These are phyloP conservation scores for Saururus chinensis DNA, from an alignment of 164 flowering plant species.

Conservation along the genomic window DNA sequence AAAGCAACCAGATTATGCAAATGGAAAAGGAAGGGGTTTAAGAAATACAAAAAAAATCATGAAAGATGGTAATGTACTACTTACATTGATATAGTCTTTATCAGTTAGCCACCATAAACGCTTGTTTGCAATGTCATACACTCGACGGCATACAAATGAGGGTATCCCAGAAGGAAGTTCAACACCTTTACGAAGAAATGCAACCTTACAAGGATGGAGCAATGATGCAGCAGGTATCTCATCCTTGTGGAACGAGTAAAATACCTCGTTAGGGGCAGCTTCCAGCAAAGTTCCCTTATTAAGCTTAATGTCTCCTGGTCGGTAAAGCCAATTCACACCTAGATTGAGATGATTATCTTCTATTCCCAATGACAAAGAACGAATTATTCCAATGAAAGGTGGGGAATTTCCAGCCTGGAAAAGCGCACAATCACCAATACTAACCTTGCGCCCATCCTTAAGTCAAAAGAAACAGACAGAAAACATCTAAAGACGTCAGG, in stretches of 20 bases:
- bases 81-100: conserved; percentile 73
- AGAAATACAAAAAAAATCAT: neutral
- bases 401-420: conserved; percentile 69
- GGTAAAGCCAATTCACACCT: conserved; percentile 87
- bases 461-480: neutral
- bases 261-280: conserved; percentile 87
- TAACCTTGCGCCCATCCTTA: conserved; percentile 82
- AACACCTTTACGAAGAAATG: conserved; percentile 88
- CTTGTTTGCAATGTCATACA: conserved; percentile 69
- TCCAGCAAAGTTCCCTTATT: conserved; percentile 62
- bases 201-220: conserved; percentile 97
- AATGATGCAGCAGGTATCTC: conserved; percentile 83
- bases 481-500: neutral
- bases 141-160: conserved; percentile 85
- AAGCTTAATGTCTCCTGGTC: conserved; percentile 81
- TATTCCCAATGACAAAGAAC: conserved; percentile 29
- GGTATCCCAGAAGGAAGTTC: conserved; percentile 80
- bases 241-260: conserved; percentile 90
- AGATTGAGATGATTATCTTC: conserved; percentile 33
- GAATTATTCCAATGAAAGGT: conserved; percentile 85
- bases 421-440: conserved; percentile 91
- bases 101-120: conserved; percentile 97
- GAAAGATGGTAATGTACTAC: conserved; percentile 10
- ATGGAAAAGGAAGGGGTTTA: no score
- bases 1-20: neutral